Conservation (phyloP, 176 grass and related monocot genomes). For the Bonia amplexicaulis region DNA sequence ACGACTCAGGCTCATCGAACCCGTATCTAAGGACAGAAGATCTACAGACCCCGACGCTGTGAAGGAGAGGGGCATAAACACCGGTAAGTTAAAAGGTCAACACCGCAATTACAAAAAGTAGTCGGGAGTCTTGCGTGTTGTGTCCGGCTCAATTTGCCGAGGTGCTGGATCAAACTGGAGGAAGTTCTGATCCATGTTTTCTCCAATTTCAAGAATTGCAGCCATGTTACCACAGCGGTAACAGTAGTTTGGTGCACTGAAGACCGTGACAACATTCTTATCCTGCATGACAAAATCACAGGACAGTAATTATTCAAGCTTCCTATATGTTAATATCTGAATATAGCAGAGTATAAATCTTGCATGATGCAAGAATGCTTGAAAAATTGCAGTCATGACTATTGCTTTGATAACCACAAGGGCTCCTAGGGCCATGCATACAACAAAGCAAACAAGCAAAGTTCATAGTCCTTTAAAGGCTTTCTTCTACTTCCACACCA, state of each 20-base stretch:
- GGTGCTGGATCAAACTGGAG: slow-evolving; percentile 91
- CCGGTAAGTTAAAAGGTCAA: slow-evolving; percentile 39
- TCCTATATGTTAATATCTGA: background rate
- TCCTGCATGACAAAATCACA: slow-evolving; percentile 50
- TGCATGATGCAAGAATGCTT: background rate
- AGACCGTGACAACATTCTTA: slow-evolving; percentile 94
- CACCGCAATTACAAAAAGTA: slow-evolving; percentile 88
- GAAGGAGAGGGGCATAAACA: slow-evolving; percentile 46
- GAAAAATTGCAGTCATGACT: background rate
- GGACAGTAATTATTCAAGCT: slow-evolving; percentile 5
- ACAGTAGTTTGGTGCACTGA: slow-evolving; percentile 96
- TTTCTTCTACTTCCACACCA: background rate
- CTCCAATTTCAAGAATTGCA: slow-evolving; percentile 87
- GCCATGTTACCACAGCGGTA: slow-evolving; percentile 98
- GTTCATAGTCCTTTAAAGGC: background rate
- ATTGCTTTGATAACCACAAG: background rate
- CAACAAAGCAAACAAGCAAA: background rate
- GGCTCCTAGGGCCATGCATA: background rate
- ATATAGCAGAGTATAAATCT: background rate
- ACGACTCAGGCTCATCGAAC: slow-evolving; percentile 21
- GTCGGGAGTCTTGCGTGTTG: slow-evolving; percentile 89
- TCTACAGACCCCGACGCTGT: slow-evolving; percentile 37
- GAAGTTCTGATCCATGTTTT: slow-evolving; percentile 97
- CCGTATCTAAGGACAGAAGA: slow-evolving; percentile 39
- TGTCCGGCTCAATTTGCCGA: slow-evolving; percentile 87